Evolutionary conservation across 306 rosid species (phyloP), one percentile per base, ranked within the genome.

Genomic region (Malus fusca): DNA sequence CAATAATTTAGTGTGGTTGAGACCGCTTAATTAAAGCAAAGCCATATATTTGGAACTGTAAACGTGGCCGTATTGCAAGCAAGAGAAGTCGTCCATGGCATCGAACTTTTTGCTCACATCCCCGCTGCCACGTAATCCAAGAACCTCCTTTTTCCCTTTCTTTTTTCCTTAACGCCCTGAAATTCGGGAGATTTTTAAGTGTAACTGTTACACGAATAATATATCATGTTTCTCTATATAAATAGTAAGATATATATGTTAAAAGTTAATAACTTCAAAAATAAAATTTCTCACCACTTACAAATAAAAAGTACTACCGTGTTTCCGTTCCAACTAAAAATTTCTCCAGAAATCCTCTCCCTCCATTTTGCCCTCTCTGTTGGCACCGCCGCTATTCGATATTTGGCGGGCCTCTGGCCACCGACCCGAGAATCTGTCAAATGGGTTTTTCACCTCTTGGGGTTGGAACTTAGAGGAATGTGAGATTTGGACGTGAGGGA

Each of bases 61-160:
- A 79, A 85, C 91, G 91, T 87, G 91, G 88, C 74, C 73, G 53
- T 42, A 63, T 73, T 12, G 56, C 43, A 0, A 75, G 72, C 82
- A 33, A 75, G 78, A 15, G 58, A 81, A 70, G 69, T 48, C 58
- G 28, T 71, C 75, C 66, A 33, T 77, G 70, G 77, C 48, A 81
- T 71, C 81, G 25, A 37, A 35, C 60, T 14, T 61, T 59, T 35
- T n/a, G 44, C 35, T 77, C 75, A 19, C 46, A 62, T 4, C 51
- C 59, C 25, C 12, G 15, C 6, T 10, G 76, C 60, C 80, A 70
- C 75, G 80, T 66, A 18, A 55, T 46, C 44, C 23, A 11, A 58
- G 40, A 22, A 37, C 52, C 17, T 42, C 21, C 61, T 71, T 65
- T 42, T 56, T 15, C 25, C 13, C 5, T 17, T 48, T 48, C 18